phyloP scores from a whole-genome alignment of 2,329 filamentous ascomycete genomes.

The Alternaria postmessia region DNA sequence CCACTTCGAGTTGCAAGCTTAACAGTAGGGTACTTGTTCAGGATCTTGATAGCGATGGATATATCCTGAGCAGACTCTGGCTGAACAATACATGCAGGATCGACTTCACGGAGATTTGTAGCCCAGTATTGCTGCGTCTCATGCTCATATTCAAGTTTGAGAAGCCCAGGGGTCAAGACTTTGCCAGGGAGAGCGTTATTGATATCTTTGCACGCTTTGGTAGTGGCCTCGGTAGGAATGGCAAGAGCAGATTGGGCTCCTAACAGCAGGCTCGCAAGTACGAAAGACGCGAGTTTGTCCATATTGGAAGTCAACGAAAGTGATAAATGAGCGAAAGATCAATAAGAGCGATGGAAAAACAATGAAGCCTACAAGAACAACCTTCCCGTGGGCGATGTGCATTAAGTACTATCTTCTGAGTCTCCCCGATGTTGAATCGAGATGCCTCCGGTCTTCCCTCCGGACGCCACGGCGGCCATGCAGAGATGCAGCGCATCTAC shows the following conservation, averaged over 20 bases:
- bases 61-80: constrained; percentile 36
- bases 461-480: background rate
- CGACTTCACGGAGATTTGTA: constrained; percentile 24
- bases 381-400: background rate
- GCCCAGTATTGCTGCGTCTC: constrained; percentile 37
- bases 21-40: constrained; percentile 31
- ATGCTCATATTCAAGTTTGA: constrained; percentile 26
- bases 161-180: constrained; percentile 24
- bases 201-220: constrained; percentile 30
- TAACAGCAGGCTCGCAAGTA: constrained; percentile 18
- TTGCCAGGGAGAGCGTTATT: constrained; percentile 28
- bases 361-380: background rate
- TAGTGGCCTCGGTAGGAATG: constrained; percentile 27
- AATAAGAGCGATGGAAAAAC: background rate
- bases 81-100: constrained; percentile 38
- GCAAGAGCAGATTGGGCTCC: constrained; percentile 9
- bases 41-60: constrained; percentile 31
- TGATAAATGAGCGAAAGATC: background rate
- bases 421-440: background rate
- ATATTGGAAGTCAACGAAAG: constrained; percentile 6
- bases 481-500: background rate
- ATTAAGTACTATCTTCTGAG: background rate
- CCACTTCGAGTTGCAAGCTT: constrained; percentile 39
- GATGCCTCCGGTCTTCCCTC: background rate
- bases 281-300: constrained; percentile 5